Evolutionary conservation across 768 basidiomycete species (phyloP), one percentile per base, ranked within the genome.

Genomic region (Saitozyma sp.): DNA sequence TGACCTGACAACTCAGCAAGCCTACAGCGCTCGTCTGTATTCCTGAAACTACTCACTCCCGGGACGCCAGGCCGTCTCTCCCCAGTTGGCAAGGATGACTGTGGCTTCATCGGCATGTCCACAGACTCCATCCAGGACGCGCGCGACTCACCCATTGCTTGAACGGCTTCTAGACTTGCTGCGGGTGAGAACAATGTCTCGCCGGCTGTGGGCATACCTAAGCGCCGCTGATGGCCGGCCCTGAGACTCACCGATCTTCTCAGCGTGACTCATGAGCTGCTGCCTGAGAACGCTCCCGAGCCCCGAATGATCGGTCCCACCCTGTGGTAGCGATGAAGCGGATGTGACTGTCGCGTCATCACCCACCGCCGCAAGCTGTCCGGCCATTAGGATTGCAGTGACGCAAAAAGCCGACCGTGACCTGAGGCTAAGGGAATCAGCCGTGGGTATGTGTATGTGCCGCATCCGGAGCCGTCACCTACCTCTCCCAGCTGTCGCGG

Each of bases 251-350:
- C 61, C 61, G 20, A 62, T 56, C 38, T 40, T 56, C 37, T 62
- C 61, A 8, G 61, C 61, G 43, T 56, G 54, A 9, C 52, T 82
- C 80, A 70, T 89, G 87, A 2, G 84, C 83, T 50, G 91, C 89
- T 65, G n/a, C 45, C 89, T 90, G 41, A 87, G 83, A 63, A 86
- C 84, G 50, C 50, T 58, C 63, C 43, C 59, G 59, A 1, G 48
- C 41, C 38, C 60, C 63, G 10, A 58, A 58, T 4, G 56, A 53
- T 37, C 56, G 53, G 13, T 54, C 46, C 43, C 53, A 64, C 17
- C 56, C 45, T 3, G 52, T 49, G 7, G 56, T 56, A 39, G 56
- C 14, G 11, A n/a, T 50, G 4, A 53, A 59, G 6, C 38, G 42
- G 29, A 29, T 29, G 29, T 29, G 29, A 29, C 2, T 20, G 11